Base-by-base conservation (phyloP, 805 yeast species). In the Saccharomycopsis oosterbeekiorum region DNA sequence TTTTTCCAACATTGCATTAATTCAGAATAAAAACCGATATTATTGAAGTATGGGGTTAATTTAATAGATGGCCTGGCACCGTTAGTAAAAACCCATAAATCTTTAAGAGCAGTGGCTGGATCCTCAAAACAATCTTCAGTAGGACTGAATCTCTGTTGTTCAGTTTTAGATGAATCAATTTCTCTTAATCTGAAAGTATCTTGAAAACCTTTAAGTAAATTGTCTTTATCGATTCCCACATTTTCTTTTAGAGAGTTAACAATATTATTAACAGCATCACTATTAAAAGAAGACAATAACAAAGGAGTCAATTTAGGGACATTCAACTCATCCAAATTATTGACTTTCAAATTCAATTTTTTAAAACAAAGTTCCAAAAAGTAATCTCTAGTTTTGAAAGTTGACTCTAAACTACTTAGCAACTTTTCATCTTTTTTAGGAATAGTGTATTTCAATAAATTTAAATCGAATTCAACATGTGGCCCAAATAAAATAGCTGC, bases 401-500 rank as follows among this genome's bases (percentile, higher is more conserved):
- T 68, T 0, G 71, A 70, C 21, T 70, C 69, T 34, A 91, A 71
- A 0, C 68, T 70, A 2, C 74, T 67, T 1, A 82, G 71, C 1
- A 84, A 74, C 0, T 67, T 60, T 6, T 67, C 64, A 64, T 72
- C 56, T 63, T 75, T 61, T 61, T 70, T 68, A 11, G 69, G 65
- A 1, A 63, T 61, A 1, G 73, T 65, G 34, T 74, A 74, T 19
- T 72, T 73, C 63, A 80, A 73, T 65, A 84, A 67, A 15, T 80
- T 74, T 15, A 90, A 86, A 1, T 83, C 76, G 69, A 85, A 91
- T 72, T 94, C 99, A 0, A 97, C 96, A 72, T 94, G 99, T 0
- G 89, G 81, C 0, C 98, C 98, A 14, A 87, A 78, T 12, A 94
- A 77, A 10, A 94, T 72, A 0, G 85, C 97, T 42, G 74, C 75